Evolutionary conservation across 805 yeast genomes (phyloP).

Genomic region (Kazachstania bromeliacearum): DNA sequence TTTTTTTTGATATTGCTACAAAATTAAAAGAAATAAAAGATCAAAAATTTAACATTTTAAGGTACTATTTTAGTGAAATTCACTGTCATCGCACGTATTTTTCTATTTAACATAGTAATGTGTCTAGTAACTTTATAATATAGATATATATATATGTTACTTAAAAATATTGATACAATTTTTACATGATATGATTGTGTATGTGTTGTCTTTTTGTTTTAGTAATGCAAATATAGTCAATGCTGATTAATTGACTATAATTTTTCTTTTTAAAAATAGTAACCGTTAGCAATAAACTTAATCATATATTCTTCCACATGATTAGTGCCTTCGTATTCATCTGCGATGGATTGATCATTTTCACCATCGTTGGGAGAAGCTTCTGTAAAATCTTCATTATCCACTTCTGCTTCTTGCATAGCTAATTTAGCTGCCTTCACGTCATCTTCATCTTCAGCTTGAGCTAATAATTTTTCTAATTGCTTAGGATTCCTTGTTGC

Average conservation of each 20-base stretch:
- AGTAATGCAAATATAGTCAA: no score
- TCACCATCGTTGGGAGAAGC: slow-evolving; percentile 8
- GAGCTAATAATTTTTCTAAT: slow-evolving; percentile 61
- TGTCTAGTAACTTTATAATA: no score
- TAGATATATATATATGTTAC: neutral
- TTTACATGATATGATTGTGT: no score
- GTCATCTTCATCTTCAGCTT: slow-evolving; percentile 92
- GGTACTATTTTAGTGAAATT: no score
- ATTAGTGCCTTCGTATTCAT: slow-evolving; percentile 47
- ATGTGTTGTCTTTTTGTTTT: no score
- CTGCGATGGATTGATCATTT: slow-evolving; percentile 17
- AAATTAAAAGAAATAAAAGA: no score
- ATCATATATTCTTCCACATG: slow-evolving; percentile 97
- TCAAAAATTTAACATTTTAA: no score
- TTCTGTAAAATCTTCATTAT: slow-evolving; percentile 76
- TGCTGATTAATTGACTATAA: slow-evolving; percentile 2
- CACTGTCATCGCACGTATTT: no score
- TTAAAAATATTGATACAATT: neutral
- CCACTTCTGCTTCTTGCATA: slow-evolving; percentile 65
- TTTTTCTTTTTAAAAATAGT: slow-evolving; percentile 33
- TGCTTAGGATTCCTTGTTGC: slow-evolving; percentile 31
- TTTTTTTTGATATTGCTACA: no score
- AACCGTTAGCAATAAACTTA: slow-evolving; percentile 76
- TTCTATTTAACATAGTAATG: no score
- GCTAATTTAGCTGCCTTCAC: slow-evolving; percentile 85